A percentile compares a stretch with the other conserved stretches of the same genome.
Conservation (phyloP, 2,329 filamentous ascomycete genomes). For the Pyricularia grisea region DNA sequence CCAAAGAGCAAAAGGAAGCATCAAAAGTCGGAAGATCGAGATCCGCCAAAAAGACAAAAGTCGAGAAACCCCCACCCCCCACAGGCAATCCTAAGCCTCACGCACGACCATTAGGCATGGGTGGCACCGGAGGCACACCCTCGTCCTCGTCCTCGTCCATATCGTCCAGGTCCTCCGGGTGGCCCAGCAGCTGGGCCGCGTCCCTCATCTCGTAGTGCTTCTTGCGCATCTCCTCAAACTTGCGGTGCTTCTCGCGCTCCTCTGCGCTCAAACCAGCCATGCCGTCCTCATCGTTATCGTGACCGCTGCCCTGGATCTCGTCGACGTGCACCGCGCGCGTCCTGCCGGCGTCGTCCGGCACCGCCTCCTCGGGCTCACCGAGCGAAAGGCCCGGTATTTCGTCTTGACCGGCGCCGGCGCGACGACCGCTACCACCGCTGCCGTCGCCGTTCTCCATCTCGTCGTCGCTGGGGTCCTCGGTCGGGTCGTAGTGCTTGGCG, state of each 20-base stretch:
- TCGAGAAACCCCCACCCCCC: not conserved
- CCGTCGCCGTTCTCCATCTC: conserved; percentile 61
- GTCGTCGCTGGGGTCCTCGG: conserved; percentile 80
- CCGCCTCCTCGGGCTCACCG: conserved; percentile 77
- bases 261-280: conserved; percentile 51
- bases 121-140: conserved; percentile 30
- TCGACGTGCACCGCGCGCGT: conserved; percentile 75
- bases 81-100: not conserved
- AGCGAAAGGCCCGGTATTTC: conserved; percentile 90
- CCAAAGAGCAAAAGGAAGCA: not conserved
- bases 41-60: not conserved
- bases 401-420: conserved; percentile 36
- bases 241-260: conserved; percentile 81
- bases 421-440: conserved; percentile 36
- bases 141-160: conserved; percentile 40
- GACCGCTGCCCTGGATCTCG: conserved; percentile 40
- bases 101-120: conserved; percentile 26
- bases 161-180: conserved; percentile 58
- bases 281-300: conserved; percentile 48
- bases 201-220: conserved; percentile 99
- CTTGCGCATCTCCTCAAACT: conserved; percentile 87
- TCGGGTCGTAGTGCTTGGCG: conserved; percentile 81
- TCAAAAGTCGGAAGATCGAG: not conserved
- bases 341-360: conserved; percentile 34
- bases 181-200: conserved; percentile 77